Evolutionary conservation across 2,329 filamentous ascomycete genomes (phyloP).

Genomic region (Fusarium xyrophilum): DNA sequence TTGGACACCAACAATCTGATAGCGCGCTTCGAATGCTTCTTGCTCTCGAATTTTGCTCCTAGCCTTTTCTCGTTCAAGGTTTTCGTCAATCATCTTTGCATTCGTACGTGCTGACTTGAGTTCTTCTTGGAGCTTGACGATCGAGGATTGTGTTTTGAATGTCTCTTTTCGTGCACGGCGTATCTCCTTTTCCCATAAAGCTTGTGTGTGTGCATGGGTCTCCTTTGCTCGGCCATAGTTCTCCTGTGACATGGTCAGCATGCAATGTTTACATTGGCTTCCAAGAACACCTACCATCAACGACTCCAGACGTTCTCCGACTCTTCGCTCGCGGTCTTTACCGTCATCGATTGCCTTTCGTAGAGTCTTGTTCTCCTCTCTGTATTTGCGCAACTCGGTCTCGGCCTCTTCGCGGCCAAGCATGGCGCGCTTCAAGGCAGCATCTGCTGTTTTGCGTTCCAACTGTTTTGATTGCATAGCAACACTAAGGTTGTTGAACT

Average conservation of each 20-base stretch:
- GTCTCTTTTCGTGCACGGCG: slow-evolving; percentile 73
- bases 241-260: slow-evolving; percentile 58
- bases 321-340: slow-evolving; percentile 69
- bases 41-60: slow-evolving; percentile 69
- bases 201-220: slow-evolving; percentile 69
- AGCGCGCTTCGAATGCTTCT: slow-evolving; percentile 72
- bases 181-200: slow-evolving; percentile 77
- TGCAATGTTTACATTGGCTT: background rate
- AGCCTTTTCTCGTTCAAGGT: slow-evolving; percentile 68
- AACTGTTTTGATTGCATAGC: slow-evolving; percentile 66
- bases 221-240: slow-evolving; percentile 75
- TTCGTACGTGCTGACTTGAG: slow-evolving; percentile 66
- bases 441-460: slow-evolving; percentile 70
- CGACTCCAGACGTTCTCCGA: slow-evolving; percentile 70
- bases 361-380: slow-evolving; percentile 65
- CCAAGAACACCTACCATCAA: slow-evolving; percentile 65
- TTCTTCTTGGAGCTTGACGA: slow-evolving; percentile 77
- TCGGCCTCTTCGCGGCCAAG: slow-evolving; percentile 75
- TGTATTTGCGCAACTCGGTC: slow-evolving; percentile 67
- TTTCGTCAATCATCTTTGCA: slow-evolving; percentile 64
- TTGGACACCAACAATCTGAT: slow-evolving; percentile 68
- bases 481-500: slow-evolving; percentile 74
- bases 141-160: slow-evolving; percentile 74
- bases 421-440: slow-evolving; percentile 70
- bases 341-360: slow-evolving; percentile 69